These are phyloP conservation scores for Chrysoporthe austroafricana DNA, from an alignment of 2,329 filamentous ascomycete species.

Conservation along the genomic window DNA sequence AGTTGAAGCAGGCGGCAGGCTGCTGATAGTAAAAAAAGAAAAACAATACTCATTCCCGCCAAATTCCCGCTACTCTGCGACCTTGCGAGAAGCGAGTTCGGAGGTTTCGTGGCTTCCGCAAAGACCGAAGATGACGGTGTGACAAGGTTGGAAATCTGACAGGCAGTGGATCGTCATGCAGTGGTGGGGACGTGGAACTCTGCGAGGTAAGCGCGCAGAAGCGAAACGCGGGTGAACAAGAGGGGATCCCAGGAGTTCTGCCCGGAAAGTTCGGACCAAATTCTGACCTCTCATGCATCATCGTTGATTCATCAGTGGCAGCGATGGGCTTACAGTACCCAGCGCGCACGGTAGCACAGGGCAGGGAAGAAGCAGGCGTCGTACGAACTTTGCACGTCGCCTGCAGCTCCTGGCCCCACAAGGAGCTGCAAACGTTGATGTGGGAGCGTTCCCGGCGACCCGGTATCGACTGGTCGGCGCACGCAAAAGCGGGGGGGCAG, in stretches of 20 bases:
- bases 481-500: too few relatives aligned
- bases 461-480: not conserved
- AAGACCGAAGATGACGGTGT: constrained; percentile 21
- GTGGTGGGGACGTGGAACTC: constrained; percentile 9
- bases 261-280: constrained; percentile 12
- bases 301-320: not conserved
- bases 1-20: not conserved
- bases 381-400: constrained; percentile 1
- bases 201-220: constrained; percentile 12
- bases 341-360: not conserved
- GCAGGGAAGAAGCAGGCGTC: not conserved
- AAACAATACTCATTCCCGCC: constrained; percentile 4
- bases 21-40: too few relatives aligned
- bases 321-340: not conserved
- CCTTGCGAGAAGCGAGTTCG: constrained; percentile 5
- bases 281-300: constrained; percentile 9
- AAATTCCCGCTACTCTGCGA: not conserved
- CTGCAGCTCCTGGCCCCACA: not conserved
- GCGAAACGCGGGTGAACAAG: not conserved
- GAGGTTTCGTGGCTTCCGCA: constrained; percentile 15
- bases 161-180: constrained; percentile 8
- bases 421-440: not conserved
- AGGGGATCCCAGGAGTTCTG: not conserved
- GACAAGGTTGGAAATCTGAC: constrained; percentile 11
- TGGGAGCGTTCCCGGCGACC: not conserved